Evolutionary conservation across 2,329 filamentous ascomycete species (phyloP), one percentile per base, ranked within the genome.

Genomic region (Nemania sp.): DNA sequence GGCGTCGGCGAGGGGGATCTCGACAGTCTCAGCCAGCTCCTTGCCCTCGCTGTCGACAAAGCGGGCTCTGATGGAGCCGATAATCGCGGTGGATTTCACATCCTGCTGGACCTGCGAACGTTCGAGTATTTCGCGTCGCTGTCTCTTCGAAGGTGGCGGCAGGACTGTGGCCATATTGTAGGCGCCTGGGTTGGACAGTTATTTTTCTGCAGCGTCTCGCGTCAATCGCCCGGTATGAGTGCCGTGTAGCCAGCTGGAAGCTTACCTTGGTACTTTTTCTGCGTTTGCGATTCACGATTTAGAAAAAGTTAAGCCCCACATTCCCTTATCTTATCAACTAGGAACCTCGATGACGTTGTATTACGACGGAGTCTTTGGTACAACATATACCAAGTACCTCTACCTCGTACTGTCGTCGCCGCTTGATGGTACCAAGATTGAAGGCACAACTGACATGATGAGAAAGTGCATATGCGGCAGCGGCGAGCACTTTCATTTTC

Each of bases 131-230:
- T 91, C 91, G 51, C 89, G 86, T 76, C 88, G 90, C 73, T 97
- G 92, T 64, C 92, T 87, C 77, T 97, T 98, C 54, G 89, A 93
- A 4, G 91, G 91, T 48, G 91, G 92, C n/a, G 92, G 92, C 5
- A 89, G 75, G 49, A 93, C 78, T 5, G 92, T 96, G 68, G 92
- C 86, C 92, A 96, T 96, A 13, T 37, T 72, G 5, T 11, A 29
- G 37, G n/a, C 52, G 2, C 3, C 15, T n/a, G 32, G 43, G 5
- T n/a, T 5, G 25, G 50, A 45, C n/a, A 39, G 37, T 12, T n/a
- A 5, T 57, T 7, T 18, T 39, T 15, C 13, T 29, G 25, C 7
- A 42, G 20, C 43, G 56, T 42, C 3, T 47, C n/a, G 54, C 9
- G 45, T 54, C 20, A 32, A 29, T 52, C 37, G 51, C 43, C 37